phyloP scores from a whole-genome alignment of 1,284 basidiomycete species.

The Sporisorium scitamineum region DNA sequence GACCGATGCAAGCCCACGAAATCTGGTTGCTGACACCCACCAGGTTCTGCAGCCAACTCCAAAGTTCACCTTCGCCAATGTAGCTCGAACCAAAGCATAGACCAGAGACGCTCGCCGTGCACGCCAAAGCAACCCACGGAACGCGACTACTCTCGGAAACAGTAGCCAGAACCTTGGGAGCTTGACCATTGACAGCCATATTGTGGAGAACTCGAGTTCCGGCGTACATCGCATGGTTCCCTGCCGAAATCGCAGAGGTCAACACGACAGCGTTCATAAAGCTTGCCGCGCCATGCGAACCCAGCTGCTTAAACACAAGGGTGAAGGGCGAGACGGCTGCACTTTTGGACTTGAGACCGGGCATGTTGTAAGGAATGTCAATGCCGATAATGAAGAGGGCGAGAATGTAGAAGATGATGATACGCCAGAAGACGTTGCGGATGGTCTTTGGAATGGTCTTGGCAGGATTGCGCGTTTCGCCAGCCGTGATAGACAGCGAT shows the following conservation, averaged over 20 bases:
- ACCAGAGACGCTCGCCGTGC: slow-evolving; percentile 77
- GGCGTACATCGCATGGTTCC: slow-evolving; percentile 83
- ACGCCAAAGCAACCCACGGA: slow-evolving; percentile 78
- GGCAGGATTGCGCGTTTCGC: slow-evolving; percentile 53
- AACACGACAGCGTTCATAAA: slow-evolving; percentile 82
- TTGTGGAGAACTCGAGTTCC: slow-evolving; percentile 81
- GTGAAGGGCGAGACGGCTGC: slow-evolving; percentile 50
- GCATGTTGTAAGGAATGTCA: slow-evolving; percentile 69
- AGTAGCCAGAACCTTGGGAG: slow-evolving; percentile 78
- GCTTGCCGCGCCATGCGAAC: slow-evolving; percentile 70
- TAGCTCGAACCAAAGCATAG: slow-evolving; percentile 75
- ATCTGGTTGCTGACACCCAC: slow-evolving; percentile 78
- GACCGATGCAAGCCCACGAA: slow-evolving; percentile 85
- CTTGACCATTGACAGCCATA: slow-evolving; percentile 80
- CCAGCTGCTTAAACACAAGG: slow-evolving; percentile 67
- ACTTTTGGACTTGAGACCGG: slow-evolving; percentile 39
- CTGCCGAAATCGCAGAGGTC: slow-evolving; percentile 86
- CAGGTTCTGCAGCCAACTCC: slow-evolving; percentile 73
- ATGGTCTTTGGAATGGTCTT: slow-evolving; percentile 54
- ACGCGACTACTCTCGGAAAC: slow-evolving; percentile 78
- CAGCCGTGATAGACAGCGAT: slow-evolving; percentile 66
- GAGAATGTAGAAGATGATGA: slow-evolving; percentile 72
- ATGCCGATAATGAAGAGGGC: slow-evolving; percentile 76
- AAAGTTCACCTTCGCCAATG: slow-evolving; percentile 74
- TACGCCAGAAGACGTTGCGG: slow-evolving; percentile 77